These are phyloP conservation scores for Galeopsis tetrahit DNA, from an alignment of 257 asterid genomes.

Conservation along the genomic window DNA sequence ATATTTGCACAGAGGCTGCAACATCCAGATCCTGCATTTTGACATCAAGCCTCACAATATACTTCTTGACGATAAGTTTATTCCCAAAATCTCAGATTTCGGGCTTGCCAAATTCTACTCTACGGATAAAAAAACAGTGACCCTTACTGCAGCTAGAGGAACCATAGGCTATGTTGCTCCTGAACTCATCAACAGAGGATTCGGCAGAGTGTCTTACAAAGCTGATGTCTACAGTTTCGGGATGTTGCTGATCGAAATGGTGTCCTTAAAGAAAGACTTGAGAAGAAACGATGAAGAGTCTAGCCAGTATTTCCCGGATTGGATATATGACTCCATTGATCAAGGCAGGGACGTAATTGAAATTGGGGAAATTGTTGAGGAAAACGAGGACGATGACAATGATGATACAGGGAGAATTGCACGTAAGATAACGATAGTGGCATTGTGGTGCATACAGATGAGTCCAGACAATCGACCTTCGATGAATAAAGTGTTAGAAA, in stretches of 20 bases:
- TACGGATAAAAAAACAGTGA: slow-evolving; percentile 10
- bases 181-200: too few relatives aligned
- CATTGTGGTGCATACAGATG: slow-evolving; percentile 8
- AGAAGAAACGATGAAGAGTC: neutral
- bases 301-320: slow-evolving; percentile 19
- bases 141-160: slow-evolving; percentile 30
- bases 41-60: slow-evolving; percentile 46
- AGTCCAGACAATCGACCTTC: neutral
- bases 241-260: too few relatives aligned
- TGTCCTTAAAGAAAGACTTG: slow-evolving; percentile 15
- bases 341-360: slow-evolving; percentile 28
- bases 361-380: neutral
- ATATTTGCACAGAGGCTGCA: slow-evolving; percentile 35
- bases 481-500: slow-evolving; percentile 5
- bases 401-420: neutral
- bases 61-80: slow-evolving; percentile 36
- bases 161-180: too few relatives aligned
- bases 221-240: too few relatives aligned
- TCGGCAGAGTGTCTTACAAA: too few relatives aligned
- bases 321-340: slow-evolving; percentile 32
- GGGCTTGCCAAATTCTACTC: slow-evolving; percentile 34
- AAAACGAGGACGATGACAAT: neutral
- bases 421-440: slow-evolving; percentile 36
- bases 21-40: slow-evolving; percentile 36
- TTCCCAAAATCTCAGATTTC: slow-evolving; percentile 39